Percentiles rank a stretch among this genome's conserved stretches.
phyloP scores from a whole-genome alignment of 306 rosid species.

The Macrotyloma uniflorum region DNA sequence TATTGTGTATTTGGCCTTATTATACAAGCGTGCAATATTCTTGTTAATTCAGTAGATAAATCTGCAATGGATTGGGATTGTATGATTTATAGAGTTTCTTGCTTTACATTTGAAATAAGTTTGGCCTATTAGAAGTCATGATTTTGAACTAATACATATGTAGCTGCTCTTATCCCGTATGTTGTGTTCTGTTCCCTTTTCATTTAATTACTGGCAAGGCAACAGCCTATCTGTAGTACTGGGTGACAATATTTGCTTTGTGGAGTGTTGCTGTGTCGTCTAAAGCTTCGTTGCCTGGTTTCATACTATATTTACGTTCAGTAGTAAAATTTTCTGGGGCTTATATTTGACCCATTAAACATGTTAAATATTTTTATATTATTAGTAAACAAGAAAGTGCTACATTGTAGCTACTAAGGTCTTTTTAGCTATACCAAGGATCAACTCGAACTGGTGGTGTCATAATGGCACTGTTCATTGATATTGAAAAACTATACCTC shows the following conservation, averaged over 20 bases:
- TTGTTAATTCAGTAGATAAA: constrained; percentile 11
- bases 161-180: neutral
- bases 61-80: neutral
- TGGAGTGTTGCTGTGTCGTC: neutral
- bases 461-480: neutral
- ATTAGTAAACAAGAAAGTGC: neutral
- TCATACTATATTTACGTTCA: neutral
- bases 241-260: neutral
- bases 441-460: neutral
- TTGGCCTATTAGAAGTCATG: neutral
- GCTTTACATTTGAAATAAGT: neutral
- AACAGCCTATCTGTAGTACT: neutral
- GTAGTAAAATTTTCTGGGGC: too few relatives aligned
- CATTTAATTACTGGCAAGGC: neutral
- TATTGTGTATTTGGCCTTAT: constrained; percentile 29
- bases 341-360: neutral
- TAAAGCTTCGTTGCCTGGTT: neutral
- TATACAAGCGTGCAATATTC: constrained; percentile 7
- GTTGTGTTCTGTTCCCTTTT: neutral
- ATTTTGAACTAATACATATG: constrained; percentile 10
- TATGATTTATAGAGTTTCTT: neutral
- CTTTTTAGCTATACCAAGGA: neutral
- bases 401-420: neutral
- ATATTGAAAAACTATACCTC: neutral
- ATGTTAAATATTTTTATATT: neutral